phyloP scores from a whole-genome alignment of 768 basidiomycete species.

The Calocybe indica region DNA sequence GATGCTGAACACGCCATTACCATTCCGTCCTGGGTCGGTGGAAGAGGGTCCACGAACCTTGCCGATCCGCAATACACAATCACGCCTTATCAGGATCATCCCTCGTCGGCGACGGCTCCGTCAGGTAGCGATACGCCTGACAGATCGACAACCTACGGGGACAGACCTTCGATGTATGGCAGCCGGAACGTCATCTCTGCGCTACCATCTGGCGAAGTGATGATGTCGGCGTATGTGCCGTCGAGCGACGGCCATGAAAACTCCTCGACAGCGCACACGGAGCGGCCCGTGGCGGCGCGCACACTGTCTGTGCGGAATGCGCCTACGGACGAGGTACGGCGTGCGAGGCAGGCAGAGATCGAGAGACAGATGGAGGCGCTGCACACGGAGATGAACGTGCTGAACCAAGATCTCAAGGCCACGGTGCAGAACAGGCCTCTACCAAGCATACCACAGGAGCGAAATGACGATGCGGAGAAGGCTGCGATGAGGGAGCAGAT shows the following conservation, averaged over 20 bases:
- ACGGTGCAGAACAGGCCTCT: not conserved
- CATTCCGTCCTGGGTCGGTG: too few relatives aligned
- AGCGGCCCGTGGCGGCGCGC: not conserved
- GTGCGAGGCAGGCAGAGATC: conserved; percentile 5
- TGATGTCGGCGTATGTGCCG: not conserved
- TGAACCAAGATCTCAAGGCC: not conserved
- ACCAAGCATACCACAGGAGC: conserved; percentile 1
- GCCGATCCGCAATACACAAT: too few relatives aligned
- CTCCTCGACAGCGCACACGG: not conserved
- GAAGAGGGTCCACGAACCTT: too few relatives aligned
- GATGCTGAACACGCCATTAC: not conserved
- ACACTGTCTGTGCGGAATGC: not conserved
- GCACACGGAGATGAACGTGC: conserved; percentile 4
- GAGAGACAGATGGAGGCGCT: conserved; percentile 4
- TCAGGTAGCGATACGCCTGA: not conserved
- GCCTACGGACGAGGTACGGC: not conserved
- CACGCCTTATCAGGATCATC: too few relatives aligned
- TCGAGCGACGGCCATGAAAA: not conserved
- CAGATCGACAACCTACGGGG: not conserved
- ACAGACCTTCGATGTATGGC: not conserved
- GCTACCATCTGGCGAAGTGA: not conserved
- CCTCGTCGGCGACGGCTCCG: not conserved
- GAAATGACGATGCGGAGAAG: conserved; percentile 2
- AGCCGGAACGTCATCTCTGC: not conserved
- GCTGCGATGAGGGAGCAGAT: conserved; percentile 7